phyloP scores from a whole-genome alignment of 2,329 filamentous ascomycete species.

The Scorias spongiosa region DNA sequence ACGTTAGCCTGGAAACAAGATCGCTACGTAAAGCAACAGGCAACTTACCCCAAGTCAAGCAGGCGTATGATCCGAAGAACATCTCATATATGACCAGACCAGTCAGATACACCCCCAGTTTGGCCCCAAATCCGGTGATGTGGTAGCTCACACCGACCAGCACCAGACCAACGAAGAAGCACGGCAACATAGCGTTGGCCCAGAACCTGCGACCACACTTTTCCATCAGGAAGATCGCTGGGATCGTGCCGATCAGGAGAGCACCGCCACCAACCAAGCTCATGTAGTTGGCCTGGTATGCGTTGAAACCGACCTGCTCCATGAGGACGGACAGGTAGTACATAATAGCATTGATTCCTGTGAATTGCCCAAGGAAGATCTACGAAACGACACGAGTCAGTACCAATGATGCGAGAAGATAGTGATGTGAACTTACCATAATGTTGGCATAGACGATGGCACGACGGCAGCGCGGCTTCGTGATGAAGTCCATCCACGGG shows the following conservation, averaged over 20 bases:
- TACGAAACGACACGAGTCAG: not conserved
- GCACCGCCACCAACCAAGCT: conserved; percentile 56
- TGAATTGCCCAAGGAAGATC: conserved; percentile 54
- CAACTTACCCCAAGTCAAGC: conserved; percentile 11
- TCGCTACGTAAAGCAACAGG: not conserved
- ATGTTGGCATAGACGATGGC: conserved; percentile 53
- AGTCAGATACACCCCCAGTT: conserved; percentile 45
- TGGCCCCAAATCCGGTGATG: conserved; percentile 24
- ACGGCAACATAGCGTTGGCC: conserved; percentile 56
- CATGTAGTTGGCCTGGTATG: conserved; percentile 53
- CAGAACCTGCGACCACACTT: conserved; percentile 58
- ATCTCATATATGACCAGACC: conserved; percentile 55
- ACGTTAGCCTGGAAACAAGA: not conserved
- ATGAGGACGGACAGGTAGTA: conserved; percentile 60
- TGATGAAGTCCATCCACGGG: conserved; percentile 62
- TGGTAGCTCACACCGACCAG: conserved; percentile 51
- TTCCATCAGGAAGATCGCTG: conserved; percentile 48
- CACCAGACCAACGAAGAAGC: conserved; percentile 55
- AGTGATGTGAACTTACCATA: conserved; percentile 27
- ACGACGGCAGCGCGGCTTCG: conserved; percentile 49
- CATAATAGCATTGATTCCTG: conserved; percentile 49
- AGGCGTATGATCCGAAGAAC: conserved; percentile 41
- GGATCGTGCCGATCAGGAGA: conserved; percentile 32
- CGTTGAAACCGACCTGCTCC: conserved; percentile 50
- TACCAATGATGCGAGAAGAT: no score